phyloP scores from a whole-genome alignment of 306 rosid species.

The Citrullus mucosospermus region DNA sequence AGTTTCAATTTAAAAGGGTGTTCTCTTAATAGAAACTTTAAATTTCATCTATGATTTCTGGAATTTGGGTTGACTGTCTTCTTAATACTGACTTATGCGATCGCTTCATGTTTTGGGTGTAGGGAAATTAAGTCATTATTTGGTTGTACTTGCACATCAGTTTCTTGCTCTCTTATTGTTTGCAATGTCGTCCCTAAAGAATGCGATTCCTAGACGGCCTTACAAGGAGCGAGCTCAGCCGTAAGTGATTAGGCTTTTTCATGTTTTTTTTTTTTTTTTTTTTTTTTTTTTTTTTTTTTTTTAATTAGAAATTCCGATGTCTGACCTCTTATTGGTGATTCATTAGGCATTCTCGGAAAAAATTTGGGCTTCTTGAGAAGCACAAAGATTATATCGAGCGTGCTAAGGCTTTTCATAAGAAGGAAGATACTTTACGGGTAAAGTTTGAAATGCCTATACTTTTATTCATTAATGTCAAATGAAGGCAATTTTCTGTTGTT shows the following conservation, averaged over 20 bases:
- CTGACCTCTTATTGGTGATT: not conserved
- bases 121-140: not conserved
- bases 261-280: not conserved
- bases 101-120: not conserved
- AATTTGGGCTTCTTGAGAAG: conserved; percentile 70
- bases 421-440: conserved; percentile 61
- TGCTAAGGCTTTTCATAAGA: conserved; percentile 55
- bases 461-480: not conserved
- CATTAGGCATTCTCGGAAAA: conserved; percentile 45
- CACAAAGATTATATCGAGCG: conserved; percentile 84
- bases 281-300: not conserved
- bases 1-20: not conserved
- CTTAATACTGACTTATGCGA: not conserved
- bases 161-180: not conserved
- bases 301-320: not conserved
- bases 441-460: not conserved
- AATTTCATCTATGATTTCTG: not conserved
- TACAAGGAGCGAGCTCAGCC: conserved; percentile 83
- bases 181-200: conserved; percentile 64
- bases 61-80: not conserved
- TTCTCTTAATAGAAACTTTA: not conserved
- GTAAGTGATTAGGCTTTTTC: conserved; percentile 21
- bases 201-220: conserved; percentile 56
- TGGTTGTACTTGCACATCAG: not conserved
- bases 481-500: not conserved